Evolutionary conservation across 140 eudicot species (phyloP).

Genomic region (Stevia rebaudiana): DNA sequence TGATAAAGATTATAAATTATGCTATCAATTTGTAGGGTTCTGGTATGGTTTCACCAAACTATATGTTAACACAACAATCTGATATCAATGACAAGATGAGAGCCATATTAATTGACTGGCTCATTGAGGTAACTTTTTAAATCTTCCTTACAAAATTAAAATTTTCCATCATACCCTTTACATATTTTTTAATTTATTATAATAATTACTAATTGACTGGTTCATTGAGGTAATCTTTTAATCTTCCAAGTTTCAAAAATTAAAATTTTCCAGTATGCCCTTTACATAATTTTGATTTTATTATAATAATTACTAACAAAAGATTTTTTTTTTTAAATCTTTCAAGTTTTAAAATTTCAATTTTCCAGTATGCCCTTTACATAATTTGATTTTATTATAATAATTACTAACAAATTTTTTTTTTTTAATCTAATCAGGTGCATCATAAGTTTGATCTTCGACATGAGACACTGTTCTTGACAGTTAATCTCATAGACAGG

Average conservation of each 20-base stretch:
- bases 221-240: too few species aligned
- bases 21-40: conserved; percentile 37
- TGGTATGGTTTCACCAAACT: conserved; percentile 64
- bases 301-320: too few species aligned
- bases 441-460: conserved; percentile 90
- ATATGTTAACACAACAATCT: conserved; percentile 60
- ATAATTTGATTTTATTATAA: background rate
- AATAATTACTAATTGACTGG: conserved; percentile 14
- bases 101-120: conserved; percentile 90
- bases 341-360: background rate
- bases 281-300: too few species aligned
- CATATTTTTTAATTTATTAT: background rate
- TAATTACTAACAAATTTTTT: conserved; percentile 6
- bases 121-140: conserved; percentile 63
- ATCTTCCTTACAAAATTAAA: background rate
- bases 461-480: conserved; percentile 79
- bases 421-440: conserved; percentile 42
- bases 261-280: too few species aligned
- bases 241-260: too few species aligned
- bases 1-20: background rate
- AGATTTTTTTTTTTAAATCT: too few species aligned
- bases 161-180: conserved; percentile 9
- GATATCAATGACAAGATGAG: conserved; percentile 93
- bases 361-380: conserved; percentile 6
- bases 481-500: conserved; percentile 80